Percentiles rank a stretch among this genome's conserved stretches.
Evolutionary conservation across 106 monocot genomes (phyloP).

Genomic region (Acanthochlamys bracteata): DNA sequence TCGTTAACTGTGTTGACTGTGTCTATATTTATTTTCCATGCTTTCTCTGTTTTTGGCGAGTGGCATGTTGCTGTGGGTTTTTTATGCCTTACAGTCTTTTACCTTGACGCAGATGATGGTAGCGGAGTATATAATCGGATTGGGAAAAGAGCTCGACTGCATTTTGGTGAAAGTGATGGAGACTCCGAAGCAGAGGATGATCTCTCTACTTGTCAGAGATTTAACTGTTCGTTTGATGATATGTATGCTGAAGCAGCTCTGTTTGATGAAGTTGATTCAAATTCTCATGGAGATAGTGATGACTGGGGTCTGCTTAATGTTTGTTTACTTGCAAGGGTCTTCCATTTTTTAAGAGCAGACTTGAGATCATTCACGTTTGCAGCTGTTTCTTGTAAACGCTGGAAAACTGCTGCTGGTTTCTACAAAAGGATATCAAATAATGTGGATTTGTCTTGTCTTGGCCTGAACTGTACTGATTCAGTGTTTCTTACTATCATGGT

Average conservation of each 20-base stretch:
- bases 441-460: conserved; percentile 72
- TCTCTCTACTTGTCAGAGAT: conserved; percentile 23
- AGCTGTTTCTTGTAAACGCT: conserved; percentile 78
- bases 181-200: conserved; percentile 40
- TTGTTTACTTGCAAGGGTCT: conserved; percentile 67
- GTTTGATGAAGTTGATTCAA: conserved; percentile 19
- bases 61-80: not conserved
- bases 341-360: conserved; percentile 80
- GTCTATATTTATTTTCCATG: no score
- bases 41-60: not conserved
- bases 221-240: conserved; percentile 69
- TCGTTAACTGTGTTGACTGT: no score
- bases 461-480: conserved; percentile 57
- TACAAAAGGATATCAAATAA: conserved; percentile 63
- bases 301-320: conserved; percentile 66
- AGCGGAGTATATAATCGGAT: conserved; percentile 15
- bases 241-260: conserved; percentile 33
- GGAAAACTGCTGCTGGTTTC: conserved; percentile 56
- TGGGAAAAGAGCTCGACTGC: conserved; percentile 55
- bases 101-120: conserved; percentile 40
- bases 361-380: conserved; percentile 60
- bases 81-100: not conserved
- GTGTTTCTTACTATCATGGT: conserved; percentile 72
- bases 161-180: conserved; percentile 52
- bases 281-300: conserved; percentile 17